phyloP scores from a whole-genome alignment of 192 early-diverging fungal species.

The Phlyctochytrium bullatum region DNA sequence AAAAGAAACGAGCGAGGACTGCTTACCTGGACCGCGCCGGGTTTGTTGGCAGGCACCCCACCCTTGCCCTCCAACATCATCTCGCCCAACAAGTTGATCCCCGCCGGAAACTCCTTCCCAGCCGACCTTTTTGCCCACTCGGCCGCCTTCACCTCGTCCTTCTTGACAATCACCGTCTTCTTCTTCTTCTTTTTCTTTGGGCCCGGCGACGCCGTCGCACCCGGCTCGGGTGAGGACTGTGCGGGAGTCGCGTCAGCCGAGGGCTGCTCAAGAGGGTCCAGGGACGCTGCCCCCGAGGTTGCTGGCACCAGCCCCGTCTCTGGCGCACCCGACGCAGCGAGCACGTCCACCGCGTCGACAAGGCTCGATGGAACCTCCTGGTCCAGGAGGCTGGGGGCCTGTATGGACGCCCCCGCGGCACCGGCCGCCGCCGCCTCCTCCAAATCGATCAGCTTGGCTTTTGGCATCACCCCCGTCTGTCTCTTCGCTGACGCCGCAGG shows the following conservation, averaged over 20 bases:
- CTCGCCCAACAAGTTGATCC: not conserved
- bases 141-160: not conserved
- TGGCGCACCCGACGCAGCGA: no score
- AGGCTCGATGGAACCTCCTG: not conserved
- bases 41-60: not conserved
- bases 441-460: not conserved
- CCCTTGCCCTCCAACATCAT: not conserved
- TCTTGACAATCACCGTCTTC: slow-evolving; percentile 1
- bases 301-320: no score
- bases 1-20: not conserved
- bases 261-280: not conserved
- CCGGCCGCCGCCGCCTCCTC: not conserved
- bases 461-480: not conserved
- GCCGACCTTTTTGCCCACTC: not conserved
- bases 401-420: not conserved
- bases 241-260: not conserved
- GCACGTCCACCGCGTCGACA: no score
- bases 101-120: not conserved
- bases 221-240: not conserved
- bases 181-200: no score
- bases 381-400: not conserved
- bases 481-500: not conserved
- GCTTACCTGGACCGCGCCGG: not conserved
- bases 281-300: not conserved
- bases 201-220: not conserved